Evolutionary conservation across 257 asterid species (phyloP).

Genomic region (Leonotis leonurus): DNA sequence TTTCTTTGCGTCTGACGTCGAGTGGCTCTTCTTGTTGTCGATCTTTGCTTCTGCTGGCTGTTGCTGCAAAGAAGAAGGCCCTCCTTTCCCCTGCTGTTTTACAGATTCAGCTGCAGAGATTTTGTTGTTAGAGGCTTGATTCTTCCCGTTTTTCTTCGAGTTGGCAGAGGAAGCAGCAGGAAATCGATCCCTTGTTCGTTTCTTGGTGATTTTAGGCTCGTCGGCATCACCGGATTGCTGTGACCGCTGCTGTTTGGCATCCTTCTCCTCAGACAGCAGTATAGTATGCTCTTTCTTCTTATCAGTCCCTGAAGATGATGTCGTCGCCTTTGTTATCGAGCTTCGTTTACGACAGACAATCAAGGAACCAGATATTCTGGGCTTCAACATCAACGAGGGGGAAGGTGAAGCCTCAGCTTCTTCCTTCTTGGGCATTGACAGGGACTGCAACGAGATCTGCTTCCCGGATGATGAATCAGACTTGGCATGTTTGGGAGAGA

Average conservation of each 20-base stretch:
- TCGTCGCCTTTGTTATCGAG: constrained; percentile 50
- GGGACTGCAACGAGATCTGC: constrained; percentile 40
- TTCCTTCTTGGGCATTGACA: constrained; percentile 37
- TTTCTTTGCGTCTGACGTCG: constrained; percentile 45
- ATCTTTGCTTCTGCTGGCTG: constrained; percentile 29
- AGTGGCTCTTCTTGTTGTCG: constrained; percentile 37
- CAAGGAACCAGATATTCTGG: constrained; percentile 48
- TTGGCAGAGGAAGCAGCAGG: constrained; percentile 25
- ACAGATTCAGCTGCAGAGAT: constrained; percentile 22
- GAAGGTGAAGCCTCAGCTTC: constrained; percentile 36
- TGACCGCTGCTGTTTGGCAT: constrained; percentile 13
- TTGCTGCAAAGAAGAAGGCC: constrained; percentile 31
- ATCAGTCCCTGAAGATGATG: constrained; percentile 41
- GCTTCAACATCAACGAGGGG: constrained; percentile 39
- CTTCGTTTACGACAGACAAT: constrained; percentile 68
- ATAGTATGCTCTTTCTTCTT: constrained; percentile 39
- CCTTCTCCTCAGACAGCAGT: constrained; percentile 25
- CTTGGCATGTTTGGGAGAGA: constrained; percentile 29
- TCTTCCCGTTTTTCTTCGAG: constrained; percentile 41
- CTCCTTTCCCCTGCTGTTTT: constrained; percentile 34
- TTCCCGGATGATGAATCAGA: constrained; percentile 49
- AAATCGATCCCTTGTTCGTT: constrained; percentile 48
- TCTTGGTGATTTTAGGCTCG: constrained; percentile 58
- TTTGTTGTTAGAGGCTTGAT: constrained; percentile 22
- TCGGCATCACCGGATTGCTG: constrained; percentile 28